These are phyloP conservation scores for Adansonia grandidieri DNA, from an alignment of 441 rosid species.

Conservation along the genomic window DNA sequence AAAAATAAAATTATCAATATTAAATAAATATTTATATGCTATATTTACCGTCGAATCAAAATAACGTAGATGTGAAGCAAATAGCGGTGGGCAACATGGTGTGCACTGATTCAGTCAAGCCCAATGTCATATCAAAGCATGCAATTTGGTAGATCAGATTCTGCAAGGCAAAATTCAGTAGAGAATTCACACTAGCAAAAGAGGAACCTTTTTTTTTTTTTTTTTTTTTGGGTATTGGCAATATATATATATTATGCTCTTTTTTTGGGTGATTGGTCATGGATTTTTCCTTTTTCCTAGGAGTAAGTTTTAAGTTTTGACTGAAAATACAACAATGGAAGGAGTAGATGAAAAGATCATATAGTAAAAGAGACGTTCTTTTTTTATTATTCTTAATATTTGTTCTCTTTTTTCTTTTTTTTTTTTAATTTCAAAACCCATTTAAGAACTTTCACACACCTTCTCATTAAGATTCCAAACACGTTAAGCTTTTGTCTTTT, in stretches of 20 bases:
- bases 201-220: background rate
- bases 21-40: too few relatives aligned
- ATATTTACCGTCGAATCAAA: too few relatives aligned
- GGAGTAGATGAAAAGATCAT: background rate
- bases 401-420: background rate
- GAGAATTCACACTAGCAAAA: conserved; percentile 1
- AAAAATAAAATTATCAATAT: too few relatives aligned
- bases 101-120: conserved; percentile 19
- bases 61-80: too few relatives aligned
- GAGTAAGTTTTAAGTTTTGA: conserved; percentile 25
- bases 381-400: background rate
- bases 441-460: background rate
- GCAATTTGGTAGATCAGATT: conserved; percentile 15
- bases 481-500: conserved; percentile 29
- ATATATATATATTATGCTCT: background rate
- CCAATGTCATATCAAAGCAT: conserved; percentile 15
- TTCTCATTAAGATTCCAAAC: conserved; percentile 26
- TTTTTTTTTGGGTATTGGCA: background rate
- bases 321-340: background rate
- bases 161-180: background rate
- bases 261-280: background rate
- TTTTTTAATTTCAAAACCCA: background rate
- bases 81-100: background rate
- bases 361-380: background rate
- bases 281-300: conserved; percentile 11